Percentiles rank a stretch among this genome's conserved stretches.
Conservation (phyloP, 768 basidiomycete species). For the Kwoniella newhampshirensis region DNA sequence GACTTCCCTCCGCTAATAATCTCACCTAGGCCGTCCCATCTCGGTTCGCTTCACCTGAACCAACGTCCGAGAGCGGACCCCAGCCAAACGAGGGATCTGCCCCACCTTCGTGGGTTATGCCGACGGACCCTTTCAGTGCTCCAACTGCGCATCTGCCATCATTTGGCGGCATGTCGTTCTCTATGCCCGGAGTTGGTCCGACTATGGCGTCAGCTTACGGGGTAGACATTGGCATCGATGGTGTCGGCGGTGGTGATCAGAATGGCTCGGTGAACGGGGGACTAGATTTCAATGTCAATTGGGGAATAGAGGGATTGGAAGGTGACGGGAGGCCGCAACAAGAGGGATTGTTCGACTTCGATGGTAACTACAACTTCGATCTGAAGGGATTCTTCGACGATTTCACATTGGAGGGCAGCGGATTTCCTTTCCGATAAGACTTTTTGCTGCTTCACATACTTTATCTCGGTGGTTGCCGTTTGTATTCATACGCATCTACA, state of each 20-base stretch:
- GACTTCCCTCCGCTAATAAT: no score
- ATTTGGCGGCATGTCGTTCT: slow-evolving; percentile 2
- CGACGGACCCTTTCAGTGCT: slow-evolving; percentile 10
- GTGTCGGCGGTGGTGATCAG: background rate
- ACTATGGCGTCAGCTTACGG: slow-evolving; percentile 1
- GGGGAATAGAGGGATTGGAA: no score
- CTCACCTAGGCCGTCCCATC: slow-evolving; percentile 45
- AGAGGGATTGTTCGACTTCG: slow-evolving; percentile 41
- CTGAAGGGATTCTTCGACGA: slow-evolving; percentile 46
- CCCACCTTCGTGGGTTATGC: slow-evolving; percentile 16
- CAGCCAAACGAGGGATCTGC: slow-evolving; percentile 8
- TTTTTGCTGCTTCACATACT: background rate
- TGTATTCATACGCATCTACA: background rate
- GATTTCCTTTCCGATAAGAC: slow-evolving; percentile 38
- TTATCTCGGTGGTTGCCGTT: background rate
- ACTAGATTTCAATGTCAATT: background rate
- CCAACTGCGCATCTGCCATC: slow-evolving; percentile 15
- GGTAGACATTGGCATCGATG: background rate
- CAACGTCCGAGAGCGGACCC: slow-evolving; percentile 8
- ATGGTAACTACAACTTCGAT: slow-evolving; percentile 39
- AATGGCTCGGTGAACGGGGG: background rate
- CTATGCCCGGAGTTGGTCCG: background rate
- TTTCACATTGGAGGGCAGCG: slow-evolving; percentile 37
- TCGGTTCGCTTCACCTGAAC: slow-evolving; percentile 32
- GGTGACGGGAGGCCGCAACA: background rate